Conservation (phyloP, 805 yeast genomes). For the Yarrowia sp. region DNA sequence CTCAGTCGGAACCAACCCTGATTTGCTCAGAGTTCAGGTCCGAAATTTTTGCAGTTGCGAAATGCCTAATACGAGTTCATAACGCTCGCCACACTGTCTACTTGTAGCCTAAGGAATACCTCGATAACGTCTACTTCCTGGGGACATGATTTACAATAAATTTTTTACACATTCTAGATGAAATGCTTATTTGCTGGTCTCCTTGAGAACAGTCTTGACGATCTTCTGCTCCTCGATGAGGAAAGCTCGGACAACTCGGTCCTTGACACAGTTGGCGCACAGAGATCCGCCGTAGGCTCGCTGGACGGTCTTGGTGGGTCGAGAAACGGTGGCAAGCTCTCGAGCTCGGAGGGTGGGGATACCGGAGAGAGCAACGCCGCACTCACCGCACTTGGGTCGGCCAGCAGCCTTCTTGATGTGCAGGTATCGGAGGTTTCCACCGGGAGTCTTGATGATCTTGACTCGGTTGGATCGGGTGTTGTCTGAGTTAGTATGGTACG, state of each 20-base stretch:
- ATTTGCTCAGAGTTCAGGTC: no score
- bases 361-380: constrained; percentile 73
- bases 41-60: no score
- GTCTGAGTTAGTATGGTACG: constrained; percentile 53
- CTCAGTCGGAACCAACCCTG: no score
- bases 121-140: no score
- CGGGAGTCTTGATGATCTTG: constrained; percentile 99
- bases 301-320: constrained; percentile 96
- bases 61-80: no score
- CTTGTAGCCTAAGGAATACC: no score
- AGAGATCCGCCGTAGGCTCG: constrained; percentile 99
- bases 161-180: constrained; percentile 43
- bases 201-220: constrained; percentile 98
- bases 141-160: constrained; percentile 10
- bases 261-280: constrained; percentile 97
- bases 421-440: constrained; percentile 98
- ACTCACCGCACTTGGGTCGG: constrained; percentile 69
- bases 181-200: constrained; percentile 77
- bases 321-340: constrained; percentile 90
- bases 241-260: constrained; percentile 99
- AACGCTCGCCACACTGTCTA: no score
- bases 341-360: constrained; percentile 96
- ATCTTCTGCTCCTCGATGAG: constrained; percentile 99
- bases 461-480: constrained; percentile 99
- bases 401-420: constrained; percentile 91